phyloP scores from a whole-genome alignment of 257 asterid genomes.

The Salvia splendens region DNA sequence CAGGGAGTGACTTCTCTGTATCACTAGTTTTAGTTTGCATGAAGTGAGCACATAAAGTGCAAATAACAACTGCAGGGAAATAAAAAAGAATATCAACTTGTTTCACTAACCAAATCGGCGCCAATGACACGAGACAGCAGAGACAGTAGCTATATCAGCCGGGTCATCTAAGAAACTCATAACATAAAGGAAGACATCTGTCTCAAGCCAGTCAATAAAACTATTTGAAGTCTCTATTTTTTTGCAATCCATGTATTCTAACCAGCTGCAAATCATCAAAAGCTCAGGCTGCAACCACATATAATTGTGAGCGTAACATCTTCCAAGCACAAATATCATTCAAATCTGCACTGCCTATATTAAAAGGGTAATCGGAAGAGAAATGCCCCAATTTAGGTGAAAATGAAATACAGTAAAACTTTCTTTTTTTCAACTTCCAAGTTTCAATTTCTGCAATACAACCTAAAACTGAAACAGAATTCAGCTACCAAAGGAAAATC shows the following conservation, averaged over 20 bases:
- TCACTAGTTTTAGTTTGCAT: background rate
- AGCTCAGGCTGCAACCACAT: constrained; percentile 14
- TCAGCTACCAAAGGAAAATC: background rate
- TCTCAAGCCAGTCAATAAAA: constrained; percentile 53
- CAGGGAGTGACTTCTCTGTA: background rate
- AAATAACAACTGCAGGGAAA: background rate
- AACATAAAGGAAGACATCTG: constrained; percentile 48
- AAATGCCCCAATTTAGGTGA: background rate
- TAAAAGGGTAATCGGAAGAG: background rate
- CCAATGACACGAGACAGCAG: constrained; percentile 65
- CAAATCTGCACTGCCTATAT: background rate
- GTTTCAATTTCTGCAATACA: constrained; percentile 6
- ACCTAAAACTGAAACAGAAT: background rate
- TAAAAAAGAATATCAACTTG: background rate
- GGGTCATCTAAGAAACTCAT: constrained; percentile 66
- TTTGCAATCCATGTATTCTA: constrained; percentile 32
- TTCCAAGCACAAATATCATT: background rate
- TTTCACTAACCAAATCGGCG: constrained; percentile 62
- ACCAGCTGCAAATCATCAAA: constrained; percentile 22
- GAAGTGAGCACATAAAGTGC: constrained; percentile 3
- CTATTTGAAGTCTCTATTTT: constrained; percentile 45
- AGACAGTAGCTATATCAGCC: constrained; percentile 60
- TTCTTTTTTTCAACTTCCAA: background rate
- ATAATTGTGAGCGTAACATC: constrained; percentile 4
- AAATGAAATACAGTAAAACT: constrained; percentile 18